These are phyloP conservation scores for Fusarium nurragi DNA, from an alignment of 2,329 filamentous ascomycete species.

Conservation along the genomic window DNA sequence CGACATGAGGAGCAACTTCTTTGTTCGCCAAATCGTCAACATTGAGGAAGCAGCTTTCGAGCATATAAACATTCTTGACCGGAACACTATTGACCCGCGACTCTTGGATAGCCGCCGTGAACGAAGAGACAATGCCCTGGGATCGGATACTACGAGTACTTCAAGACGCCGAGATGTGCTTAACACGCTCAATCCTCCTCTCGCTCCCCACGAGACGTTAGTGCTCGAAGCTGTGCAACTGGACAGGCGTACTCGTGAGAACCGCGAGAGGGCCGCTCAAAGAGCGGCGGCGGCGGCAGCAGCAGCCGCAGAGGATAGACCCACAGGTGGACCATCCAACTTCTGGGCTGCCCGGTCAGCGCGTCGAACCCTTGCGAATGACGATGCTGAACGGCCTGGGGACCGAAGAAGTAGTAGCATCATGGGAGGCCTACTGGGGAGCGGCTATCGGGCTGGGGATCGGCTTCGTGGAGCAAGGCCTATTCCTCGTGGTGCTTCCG, in stretches of 20 bases:
- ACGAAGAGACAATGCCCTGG: slow-evolving; percentile 45
- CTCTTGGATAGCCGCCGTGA: slow-evolving; percentile 59
- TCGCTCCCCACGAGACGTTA: slow-evolving; percentile 63
- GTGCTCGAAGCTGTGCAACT: slow-evolving; percentile 66
- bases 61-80: slow-evolving; percentile 65
- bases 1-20: slow-evolving; percentile 74
- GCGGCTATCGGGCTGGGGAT: slow-evolving; percentile 50
- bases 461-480: slow-evolving; percentile 50
- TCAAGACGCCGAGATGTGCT: slow-evolving; percentile 47
- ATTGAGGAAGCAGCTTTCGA: slow-evolving; percentile 69
- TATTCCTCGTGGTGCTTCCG: slow-evolving; percentile 45
- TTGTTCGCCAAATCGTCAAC: slow-evolving; percentile 73
- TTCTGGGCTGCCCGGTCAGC: slow-evolving; percentile 28
- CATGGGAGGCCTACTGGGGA: slow-evolving; percentile 52
- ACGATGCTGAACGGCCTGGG: slow-evolving; percentile 43
- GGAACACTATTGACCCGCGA: slow-evolving; percentile 62
- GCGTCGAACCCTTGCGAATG: slow-evolving; percentile 34
- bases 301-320: slow-evolving; percentile 28
- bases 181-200: slow-evolving; percentile 60
- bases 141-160: slow-evolving; percentile 11
- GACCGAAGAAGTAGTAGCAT: slow-evolving; percentile 51
- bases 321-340: slow-evolving; percentile 8
- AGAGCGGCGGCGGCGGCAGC: slow-evolving; percentile 22
- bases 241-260: slow-evolving; percentile 62
- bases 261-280: slow-evolving; percentile 33